phyloP scores from a whole-genome alignment of 2,329 filamentous ascomycete species.

The Huntiella moniliformis region DNA sequence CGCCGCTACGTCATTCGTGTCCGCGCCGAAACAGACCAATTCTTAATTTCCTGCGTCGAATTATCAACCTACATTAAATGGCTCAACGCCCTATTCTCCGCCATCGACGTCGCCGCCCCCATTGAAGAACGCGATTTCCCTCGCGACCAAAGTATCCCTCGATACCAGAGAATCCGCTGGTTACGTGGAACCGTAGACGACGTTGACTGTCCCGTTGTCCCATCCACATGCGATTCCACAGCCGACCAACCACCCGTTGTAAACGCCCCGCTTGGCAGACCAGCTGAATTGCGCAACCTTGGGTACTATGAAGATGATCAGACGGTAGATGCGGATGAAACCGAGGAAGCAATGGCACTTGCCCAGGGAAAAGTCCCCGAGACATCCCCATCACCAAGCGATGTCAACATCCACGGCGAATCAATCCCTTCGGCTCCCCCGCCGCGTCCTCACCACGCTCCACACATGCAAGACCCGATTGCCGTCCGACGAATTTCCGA shows the following conservation, averaged over 20 bases:
- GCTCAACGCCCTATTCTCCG: slow-evolving; percentile 51
- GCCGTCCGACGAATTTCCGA: slow-evolving; percentile 20
- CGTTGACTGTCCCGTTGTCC: background rate
- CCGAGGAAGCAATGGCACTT: background rate
- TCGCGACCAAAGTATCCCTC: slow-evolving; percentile 40
- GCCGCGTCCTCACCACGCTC: slow-evolving; percentile 16
- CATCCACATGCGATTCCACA: background rate
- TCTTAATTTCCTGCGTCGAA: slow-evolving; percentile 47
- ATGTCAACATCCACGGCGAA: background rate
- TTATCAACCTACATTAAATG: slow-evolving; percentile 48
- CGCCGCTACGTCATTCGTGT: slow-evolving; percentile 51
- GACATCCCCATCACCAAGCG: slow-evolving; percentile 14
- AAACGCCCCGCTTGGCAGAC: background rate
- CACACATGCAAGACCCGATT: slow-evolving; percentile 15
- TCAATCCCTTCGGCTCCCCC: background rate
- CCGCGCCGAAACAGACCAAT: slow-evolving; percentile 54
- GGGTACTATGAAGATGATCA: slow-evolving; percentile 13
- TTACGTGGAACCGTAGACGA: slow-evolving; percentile 19
- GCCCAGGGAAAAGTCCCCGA: slow-evolving; percentile 10
- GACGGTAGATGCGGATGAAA: slow-evolving; percentile 5
- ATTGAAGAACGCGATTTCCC: slow-evolving; percentile 52
- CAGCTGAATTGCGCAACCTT: slow-evolving; percentile 6
- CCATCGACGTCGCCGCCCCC: slow-evolving; percentile 50
- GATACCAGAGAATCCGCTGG: slow-evolving; percentile 34
- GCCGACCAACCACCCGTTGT: background rate